Conservation (phyloP, 1,139 yeast genomes). For the Ashbya aceris region DNA sequence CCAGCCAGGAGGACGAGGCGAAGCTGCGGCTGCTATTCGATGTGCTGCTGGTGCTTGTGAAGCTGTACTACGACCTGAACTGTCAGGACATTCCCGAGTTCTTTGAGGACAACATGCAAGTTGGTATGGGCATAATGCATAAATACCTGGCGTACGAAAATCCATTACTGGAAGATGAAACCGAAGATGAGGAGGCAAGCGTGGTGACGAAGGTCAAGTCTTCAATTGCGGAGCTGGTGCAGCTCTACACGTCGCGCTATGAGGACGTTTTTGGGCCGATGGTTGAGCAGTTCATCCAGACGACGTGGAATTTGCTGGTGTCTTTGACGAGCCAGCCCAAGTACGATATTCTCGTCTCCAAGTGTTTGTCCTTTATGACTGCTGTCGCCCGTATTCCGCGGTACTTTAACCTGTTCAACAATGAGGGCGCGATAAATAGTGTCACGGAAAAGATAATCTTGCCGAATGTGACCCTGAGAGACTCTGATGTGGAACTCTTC, state of each 20-base stretch:
- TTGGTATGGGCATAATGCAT: conserved; percentile 74
- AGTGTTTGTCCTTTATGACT: conserved; percentile 71
- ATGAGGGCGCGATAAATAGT: conserved; percentile 60
- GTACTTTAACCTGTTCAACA: conserved; percentile 56
- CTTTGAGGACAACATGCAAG: conserved; percentile 79
- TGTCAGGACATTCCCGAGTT: conserved; percentile 98
- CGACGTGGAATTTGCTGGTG: conserved; percentile 72
- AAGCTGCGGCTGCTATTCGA: conserved; percentile 53
- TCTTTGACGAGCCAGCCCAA: conserved; percentile 61
- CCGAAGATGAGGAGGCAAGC: conserved; percentile 63
- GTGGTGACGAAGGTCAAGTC: conserved; percentile 67
- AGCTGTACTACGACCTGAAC: conserved; percentile 84
- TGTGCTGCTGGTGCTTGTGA: conserved; percentile 59
- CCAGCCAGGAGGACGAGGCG: conserved; percentile 37
- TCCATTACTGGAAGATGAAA: conserved; percentile 43
- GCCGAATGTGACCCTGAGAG: conserved; percentile 80
- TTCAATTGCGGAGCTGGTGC: conserved; percentile 74
- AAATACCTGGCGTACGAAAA: conserved; percentile 62
- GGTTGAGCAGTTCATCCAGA: conserved; percentile 69
- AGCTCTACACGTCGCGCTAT: conserved; percentile 80
- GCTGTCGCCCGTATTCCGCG: conserved; percentile 66
- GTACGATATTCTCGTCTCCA: conserved; percentile 77
- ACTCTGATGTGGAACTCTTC: conserved; percentile 81
- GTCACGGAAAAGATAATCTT: conserved; percentile 75
- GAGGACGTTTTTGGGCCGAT: conserved; percentile 80